Conservation (phyloP, 768 basidiomycete species). For the Suillus americanus region DNA sequence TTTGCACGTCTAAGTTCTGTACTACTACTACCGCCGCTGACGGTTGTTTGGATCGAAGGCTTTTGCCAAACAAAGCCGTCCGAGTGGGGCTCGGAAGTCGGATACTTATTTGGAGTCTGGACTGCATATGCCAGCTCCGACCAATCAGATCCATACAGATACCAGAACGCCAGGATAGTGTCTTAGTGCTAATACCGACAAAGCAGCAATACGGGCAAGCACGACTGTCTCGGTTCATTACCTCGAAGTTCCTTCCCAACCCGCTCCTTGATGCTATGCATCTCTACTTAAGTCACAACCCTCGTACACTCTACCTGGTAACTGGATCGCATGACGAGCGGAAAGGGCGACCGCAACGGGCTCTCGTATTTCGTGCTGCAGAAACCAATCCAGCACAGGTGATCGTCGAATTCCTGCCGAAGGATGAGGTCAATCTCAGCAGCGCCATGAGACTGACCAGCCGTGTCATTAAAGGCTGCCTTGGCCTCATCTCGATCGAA, state of each 20-base stretch:
- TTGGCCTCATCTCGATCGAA: slow-evolving; percentile 77
- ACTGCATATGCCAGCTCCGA: not conserved
- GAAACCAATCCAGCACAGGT: slow-evolving; percentile 55
- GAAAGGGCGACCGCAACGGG: slow-evolving; percentile 57
- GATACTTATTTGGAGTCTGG: not conserved
- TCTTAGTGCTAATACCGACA: slow-evolving; percentile 10
- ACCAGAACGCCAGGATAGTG: slow-evolving; percentile 7
- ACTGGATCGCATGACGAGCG: slow-evolving; percentile 68
- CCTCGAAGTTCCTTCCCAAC: not conserved
- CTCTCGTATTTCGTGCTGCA: slow-evolving; percentile 72
- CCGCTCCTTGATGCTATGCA: slow-evolving; percentile 48
- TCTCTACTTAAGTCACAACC: slow-evolving; percentile 67
- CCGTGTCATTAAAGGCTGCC: slow-evolving; percentile 75
- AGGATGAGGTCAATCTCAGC: slow-evolving; percentile 66
- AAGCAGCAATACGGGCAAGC: not conserved
- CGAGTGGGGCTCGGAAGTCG: slow-evolving; percentile 1
- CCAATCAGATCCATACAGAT: not conserved
- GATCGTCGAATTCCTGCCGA: slow-evolving; percentile 83
- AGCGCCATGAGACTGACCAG: slow-evolving; percentile 67
- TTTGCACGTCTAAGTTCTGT: not conserved
- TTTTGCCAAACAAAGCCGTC: slow-evolving; percentile 11
- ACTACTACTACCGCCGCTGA: not conserved
- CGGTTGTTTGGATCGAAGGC: slow-evolving; percentile 6
- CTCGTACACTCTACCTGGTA: slow-evolving; percentile 71
- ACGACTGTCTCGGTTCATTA: not conserved